A percentile compares a stretch with the other conserved stretches of the same genome.
phyloP scores from a whole-genome alignment of 805 yeast genomes.

The Starmera quercuum region DNA sequence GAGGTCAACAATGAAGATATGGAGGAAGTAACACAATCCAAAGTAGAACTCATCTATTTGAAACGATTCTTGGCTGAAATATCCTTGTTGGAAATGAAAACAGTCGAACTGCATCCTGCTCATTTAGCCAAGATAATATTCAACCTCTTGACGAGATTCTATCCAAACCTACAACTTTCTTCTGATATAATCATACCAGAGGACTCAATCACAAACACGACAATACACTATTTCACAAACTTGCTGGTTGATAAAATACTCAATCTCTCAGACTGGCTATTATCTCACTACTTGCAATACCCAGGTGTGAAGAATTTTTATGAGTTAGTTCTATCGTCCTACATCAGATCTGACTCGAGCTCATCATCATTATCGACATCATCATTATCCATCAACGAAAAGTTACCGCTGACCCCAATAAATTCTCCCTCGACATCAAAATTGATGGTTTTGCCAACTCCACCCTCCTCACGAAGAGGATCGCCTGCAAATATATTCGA shows the following conservation, averaged over 20 bases:
- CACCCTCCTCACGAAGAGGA: slow-evolving; percentile 20
- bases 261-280: slow-evolving; percentile 1
- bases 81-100: slow-evolving; percentile 38
- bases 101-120: slow-evolving; percentile 30
- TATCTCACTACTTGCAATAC: slow-evolving; percentile 6
- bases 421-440: not conserved
- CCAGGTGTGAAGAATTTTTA: slow-evolving; percentile 12
- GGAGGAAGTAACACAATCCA: slow-evolving; percentile 15
- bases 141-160: slow-evolving; percentile 7
- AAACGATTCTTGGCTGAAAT: slow-evolving; percentile 44
- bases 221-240: slow-evolving; percentile 1
- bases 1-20: slow-evolving; percentile 21
- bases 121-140: slow-evolving; percentile 17
- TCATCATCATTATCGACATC: slow-evolving; percentile 3
- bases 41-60: slow-evolving; percentile 33
- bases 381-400: not conserved
- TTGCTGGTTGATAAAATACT: slow-evolving; percentile 3
- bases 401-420: slow-evolving; percentile 1
- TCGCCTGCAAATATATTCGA: slow-evolving; percentile 14
- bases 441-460: slow-evolving; percentile 10
- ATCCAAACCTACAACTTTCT: slow-evolving; percentile 8
- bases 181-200: slow-evolving; percentile 1
- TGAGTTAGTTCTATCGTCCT: slow-evolving; percentile 7
- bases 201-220: not conserved
- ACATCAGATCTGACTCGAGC: slow-evolving; percentile 6